A percentile compares a stretch with the other conserved stretches of the same genome.
Evolutionary conservation across 176 grass and related monocot species (phyloP).

Genomic region (Triticum dicoccoides): DNA sequence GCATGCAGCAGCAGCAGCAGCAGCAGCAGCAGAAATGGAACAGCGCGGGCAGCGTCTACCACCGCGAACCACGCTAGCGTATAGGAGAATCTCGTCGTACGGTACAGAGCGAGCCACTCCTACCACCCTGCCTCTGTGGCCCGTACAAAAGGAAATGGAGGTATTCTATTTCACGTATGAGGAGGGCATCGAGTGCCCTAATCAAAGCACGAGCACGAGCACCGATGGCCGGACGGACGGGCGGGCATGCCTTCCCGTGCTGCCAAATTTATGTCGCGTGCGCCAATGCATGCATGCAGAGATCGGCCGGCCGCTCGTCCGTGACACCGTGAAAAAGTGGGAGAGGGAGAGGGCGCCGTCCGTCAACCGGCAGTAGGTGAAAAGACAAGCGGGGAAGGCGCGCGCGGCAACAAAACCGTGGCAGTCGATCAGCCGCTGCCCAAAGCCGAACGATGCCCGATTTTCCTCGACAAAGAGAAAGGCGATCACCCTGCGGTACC

Average conservation of each 20-base stretch:
- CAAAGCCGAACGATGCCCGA: not conserved
- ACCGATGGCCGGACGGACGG: no score
- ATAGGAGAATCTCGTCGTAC: not conserved
- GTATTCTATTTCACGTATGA: not conserved
- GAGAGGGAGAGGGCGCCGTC: not conserved
- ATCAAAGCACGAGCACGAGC: not conserved
- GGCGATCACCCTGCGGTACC: not conserved
- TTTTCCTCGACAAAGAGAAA: not conserved
- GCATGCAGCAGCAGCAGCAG: not conserved
- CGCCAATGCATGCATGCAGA: not conserved
- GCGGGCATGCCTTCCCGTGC: not conserved
- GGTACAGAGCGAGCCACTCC: not conserved
- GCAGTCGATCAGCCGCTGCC: not conserved
- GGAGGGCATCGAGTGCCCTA: constrained; percentile 14
- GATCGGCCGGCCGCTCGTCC: not conserved
- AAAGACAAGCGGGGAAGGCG: not conserved
- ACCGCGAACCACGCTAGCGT: not conserved
- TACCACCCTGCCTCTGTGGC: not conserved
- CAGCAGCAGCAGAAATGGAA: not conserved
- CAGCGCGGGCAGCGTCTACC: not conserved
- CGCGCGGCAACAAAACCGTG: not conserved
- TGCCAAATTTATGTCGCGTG: not conserved
- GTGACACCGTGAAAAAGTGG: not conserved
- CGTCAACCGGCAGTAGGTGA: not conserved
- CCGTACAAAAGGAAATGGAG: not conserved